These are phyloP conservation scores for Holtermannia corniformis DNA, from an alignment of 768 basidiomycete species.

Conservation along the genomic window DNA sequence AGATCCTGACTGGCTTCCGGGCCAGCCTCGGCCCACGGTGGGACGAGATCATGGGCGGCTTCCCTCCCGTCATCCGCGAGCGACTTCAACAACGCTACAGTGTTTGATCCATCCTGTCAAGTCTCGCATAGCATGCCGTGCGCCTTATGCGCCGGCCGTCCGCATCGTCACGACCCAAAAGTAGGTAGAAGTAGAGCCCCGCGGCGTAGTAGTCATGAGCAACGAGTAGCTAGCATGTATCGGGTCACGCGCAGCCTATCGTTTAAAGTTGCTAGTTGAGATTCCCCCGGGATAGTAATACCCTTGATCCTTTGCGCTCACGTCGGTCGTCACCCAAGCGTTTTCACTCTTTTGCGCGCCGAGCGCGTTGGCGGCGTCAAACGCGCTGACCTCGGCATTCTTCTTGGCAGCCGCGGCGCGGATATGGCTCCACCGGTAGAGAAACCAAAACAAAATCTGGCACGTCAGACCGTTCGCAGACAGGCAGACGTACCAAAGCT, in stretches of 20 bases:
- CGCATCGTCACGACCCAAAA: neutral
- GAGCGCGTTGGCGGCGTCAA: neutral
- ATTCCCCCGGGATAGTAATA: neutral
- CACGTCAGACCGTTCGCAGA: neutral
- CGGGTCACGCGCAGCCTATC: no score
- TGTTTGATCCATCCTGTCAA: slow-evolving; percentile 47
- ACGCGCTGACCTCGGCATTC: neutral
- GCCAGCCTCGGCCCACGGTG: slow-evolving; percentile 69
- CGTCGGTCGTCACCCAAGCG: neutral
- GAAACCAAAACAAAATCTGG: neutral
- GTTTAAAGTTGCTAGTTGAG: neutral
- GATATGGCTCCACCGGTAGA: neutral
- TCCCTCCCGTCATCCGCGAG: slow-evolving; percentile 82
- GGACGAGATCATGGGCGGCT: slow-evolving; percentile 67
- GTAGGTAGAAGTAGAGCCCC: neutral
- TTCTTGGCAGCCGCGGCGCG: neutral
- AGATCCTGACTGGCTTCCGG: slow-evolving; percentile 81
- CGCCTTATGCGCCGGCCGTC: neutral
- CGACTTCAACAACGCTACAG: slow-evolving; percentile 77
- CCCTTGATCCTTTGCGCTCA: neutral
- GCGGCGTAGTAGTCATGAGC: neutral
- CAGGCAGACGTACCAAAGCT: neutral
- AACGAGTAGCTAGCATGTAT: neutral
- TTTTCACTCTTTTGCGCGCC: neutral
- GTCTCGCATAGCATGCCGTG: no score